Percentiles rank a stretch among this genome's conserved stretches.
Evolutionary conservation across 495 filamentous ascomycete species (phyloP).

Genomic region (Aspergillus panamensis): DNA sequence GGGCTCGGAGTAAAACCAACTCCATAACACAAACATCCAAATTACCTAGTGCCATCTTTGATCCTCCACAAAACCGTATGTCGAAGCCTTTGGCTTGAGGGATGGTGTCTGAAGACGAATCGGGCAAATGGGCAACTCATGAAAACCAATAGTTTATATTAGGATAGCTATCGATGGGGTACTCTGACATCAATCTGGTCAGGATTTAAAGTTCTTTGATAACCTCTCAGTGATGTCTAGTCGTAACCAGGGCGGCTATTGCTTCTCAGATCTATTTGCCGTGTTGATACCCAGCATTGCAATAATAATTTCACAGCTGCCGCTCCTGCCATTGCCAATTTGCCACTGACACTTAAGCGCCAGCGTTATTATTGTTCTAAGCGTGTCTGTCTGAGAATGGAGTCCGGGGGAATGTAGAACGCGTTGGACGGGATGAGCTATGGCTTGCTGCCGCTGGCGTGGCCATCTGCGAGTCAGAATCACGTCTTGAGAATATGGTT

Average conservation of each 20-base stretch:
- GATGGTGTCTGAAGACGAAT: not conserved
- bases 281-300: not conserved
- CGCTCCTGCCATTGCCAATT: not conserved
- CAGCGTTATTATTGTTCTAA: slow-evolving; percentile 2
- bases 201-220: slow-evolving; percentile 20
- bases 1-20: slow-evolving; percentile 1
- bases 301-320: not conserved
- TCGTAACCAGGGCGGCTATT: not conserved
- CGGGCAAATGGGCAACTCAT: not conserved
- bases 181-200: slow-evolving; percentile 11
- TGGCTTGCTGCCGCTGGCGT: slow-evolving; percentile 23
- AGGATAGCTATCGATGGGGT: slow-evolving; percentile 5
- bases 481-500: slow-evolving; percentile 10
- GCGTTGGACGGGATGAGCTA: slow-evolving; percentile 9
- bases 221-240: not conserved
- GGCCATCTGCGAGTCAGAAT: slow-evolving; percentile 25
- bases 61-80: not conserved
- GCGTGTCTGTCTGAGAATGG: slow-evolving; percentile 2
- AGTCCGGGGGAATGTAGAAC: not conserved
- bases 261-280: not conserved
- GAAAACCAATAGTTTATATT: not conserved
- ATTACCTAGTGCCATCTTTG: not conserved
- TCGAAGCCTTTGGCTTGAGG: not conserved
- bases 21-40: not conserved
- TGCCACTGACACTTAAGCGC: slow-evolving; percentile 10